Conservation (phyloP, 2,329 filamentous ascomycete genomes). For the Cadophora gregata region DNA sequence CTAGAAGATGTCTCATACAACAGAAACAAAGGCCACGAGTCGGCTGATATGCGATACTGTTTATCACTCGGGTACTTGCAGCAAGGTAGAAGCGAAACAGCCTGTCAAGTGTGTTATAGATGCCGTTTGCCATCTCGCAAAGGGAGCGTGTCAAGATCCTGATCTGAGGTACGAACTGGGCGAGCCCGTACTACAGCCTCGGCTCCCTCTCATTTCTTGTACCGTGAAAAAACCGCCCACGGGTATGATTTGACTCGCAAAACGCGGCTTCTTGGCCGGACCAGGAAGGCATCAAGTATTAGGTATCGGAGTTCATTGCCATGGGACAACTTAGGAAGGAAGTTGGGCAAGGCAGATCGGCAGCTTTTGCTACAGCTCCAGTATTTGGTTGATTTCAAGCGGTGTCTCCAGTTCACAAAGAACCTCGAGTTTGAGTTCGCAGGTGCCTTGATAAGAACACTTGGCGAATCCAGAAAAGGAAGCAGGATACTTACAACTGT, state of each 20-base stretch:
- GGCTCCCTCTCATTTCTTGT: background rate
- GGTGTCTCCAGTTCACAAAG: too few species aligned
- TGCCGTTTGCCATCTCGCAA: background rate
- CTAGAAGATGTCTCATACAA: background rate
- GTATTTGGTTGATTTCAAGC: too few species aligned
- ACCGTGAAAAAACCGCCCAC: background rate
- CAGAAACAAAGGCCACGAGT: background rate
- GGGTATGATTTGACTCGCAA: background rate
- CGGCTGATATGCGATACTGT: conserved; percentile 3
- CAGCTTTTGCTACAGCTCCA: background rate
- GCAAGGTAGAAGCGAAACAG: background rate
- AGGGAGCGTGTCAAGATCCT: background rate
- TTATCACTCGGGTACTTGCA: conserved; percentile 6
- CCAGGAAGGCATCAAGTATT: conserved; percentile 5
- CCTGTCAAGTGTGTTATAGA: background rate
- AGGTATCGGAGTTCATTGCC: background rate
- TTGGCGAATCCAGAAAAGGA: too few species aligned
- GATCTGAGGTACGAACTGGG: background rate
- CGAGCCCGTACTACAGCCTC: background rate
- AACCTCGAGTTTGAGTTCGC: too few species aligned
- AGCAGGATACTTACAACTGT: too few species aligned
- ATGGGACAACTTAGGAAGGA: background rate
- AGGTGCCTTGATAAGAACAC: too few species aligned
- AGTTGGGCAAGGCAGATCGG: background rate
- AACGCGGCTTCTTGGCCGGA: conserved; percentile 5